phyloP scores from a whole-genome alignment of 2,329 filamentous ascomycete genomes.

The Ascochyta rabiei region DNA sequence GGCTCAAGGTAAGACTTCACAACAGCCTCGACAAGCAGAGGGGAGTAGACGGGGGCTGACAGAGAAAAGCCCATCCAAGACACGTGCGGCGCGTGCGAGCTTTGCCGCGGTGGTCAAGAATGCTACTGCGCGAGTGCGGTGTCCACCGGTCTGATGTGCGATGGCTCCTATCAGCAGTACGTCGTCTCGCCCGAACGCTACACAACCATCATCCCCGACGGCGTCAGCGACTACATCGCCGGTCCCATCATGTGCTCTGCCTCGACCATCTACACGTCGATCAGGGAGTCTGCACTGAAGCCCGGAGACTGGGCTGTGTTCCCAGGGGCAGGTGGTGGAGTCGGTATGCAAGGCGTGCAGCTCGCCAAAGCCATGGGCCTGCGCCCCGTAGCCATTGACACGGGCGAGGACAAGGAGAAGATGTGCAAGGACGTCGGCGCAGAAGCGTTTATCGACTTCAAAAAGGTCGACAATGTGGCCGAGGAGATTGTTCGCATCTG shows the following conservation, averaged over 20 bases:
- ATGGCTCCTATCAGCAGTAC: conserved; percentile 65
- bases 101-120: conserved; percentile 60
- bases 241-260: conserved; percentile 67
- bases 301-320: conserved; percentile 63
- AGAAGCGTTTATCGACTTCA: conserved; percentile 49
- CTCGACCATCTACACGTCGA: conserved; percentile 63
- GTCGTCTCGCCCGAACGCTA: conserved; percentile 62
- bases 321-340: conserved; percentile 61
- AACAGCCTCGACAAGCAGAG: not conserved
- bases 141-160: conserved; percentile 42
- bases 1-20: conserved; percentile 38
- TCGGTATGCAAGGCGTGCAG: conserved; percentile 64
- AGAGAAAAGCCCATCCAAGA: conserved; percentile 31
- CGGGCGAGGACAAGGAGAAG: conserved; percentile 44
- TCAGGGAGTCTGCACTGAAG: conserved; percentile 58
- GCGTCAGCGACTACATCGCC: conserved; percentile 61
- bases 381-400: conserved; percentile 45
- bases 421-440: conserved; percentile 44
- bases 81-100: conserved; percentile 48
- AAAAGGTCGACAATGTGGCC: conserved; percentile 39
- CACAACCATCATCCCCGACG: conserved; percentile 61
- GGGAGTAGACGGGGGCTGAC: conserved; percentile 6
- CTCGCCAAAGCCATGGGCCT: conserved; percentile 50
- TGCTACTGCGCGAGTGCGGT: conserved; percentile 53
- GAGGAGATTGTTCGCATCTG: conserved; percentile 42